Percentiles rank a stretch among this genome's conserved stretches.
phyloP scores from a whole-genome alignment of 2,329 filamentous ascomycete genomes.

The Fusarium sp. region DNA sequence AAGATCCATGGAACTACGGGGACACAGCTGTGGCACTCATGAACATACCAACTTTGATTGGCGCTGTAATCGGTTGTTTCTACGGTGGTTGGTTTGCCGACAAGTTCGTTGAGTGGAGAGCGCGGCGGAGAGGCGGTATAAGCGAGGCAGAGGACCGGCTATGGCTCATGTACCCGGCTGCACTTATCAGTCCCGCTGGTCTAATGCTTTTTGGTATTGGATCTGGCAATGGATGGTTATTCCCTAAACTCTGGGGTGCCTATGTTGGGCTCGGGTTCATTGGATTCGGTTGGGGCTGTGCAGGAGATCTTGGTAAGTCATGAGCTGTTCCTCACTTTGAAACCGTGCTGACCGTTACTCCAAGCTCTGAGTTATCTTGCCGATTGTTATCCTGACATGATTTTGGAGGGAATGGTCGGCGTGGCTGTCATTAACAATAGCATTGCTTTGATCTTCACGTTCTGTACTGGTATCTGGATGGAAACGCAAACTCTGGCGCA shows the following conservation, averaged over 20 bases:
- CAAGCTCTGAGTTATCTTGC: neutral
- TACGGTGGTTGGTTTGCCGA: constrained; percentile 4
- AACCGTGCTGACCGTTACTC: neutral
- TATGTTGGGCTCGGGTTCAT: neutral
- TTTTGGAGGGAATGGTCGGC: neutral
- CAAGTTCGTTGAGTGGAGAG: constrained; percentile 2
- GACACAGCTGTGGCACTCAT: neutral
- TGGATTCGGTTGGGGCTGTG: constrained; percentile 2
- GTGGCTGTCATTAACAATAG: constrained; percentile 1
- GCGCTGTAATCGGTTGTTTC: constrained; percentile 4
- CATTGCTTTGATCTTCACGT: neutral
- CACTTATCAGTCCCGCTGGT: neutral
- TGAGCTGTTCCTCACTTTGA: neutral
- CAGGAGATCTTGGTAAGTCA: constrained; percentile 2
- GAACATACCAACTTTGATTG: constrained; percentile 1
- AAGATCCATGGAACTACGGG: neutral
- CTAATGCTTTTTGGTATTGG: neutral
- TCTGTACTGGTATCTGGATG: neutral
- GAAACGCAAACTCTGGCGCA: neutral
- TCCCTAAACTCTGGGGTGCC: neutral
- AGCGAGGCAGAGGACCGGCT: constrained; percentile 3
- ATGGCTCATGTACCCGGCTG: neutral
- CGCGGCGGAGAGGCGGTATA: neutral
- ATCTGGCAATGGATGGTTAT: neutral
- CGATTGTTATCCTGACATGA: constrained; percentile 2